Evolutionary conservation across 2,329 filamentous ascomycete species (phyloP), one percentile per base, ranked within the genome.

Genomic region (Diaporthe eres): DNA sequence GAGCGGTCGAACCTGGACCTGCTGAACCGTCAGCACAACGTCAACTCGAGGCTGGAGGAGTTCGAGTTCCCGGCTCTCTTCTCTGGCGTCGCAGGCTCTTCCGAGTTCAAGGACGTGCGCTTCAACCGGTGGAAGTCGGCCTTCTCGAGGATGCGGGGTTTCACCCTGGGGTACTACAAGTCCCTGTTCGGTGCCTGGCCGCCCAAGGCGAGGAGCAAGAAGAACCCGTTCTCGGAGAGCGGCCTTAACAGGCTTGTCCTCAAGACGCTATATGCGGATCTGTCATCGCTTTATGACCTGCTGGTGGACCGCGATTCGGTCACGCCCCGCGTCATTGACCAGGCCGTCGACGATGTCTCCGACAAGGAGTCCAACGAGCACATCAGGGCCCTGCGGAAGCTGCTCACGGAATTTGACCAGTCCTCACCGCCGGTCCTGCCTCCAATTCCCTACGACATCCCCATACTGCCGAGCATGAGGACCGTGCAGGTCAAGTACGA

Each of bases 51-150:
- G 58, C 87, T 98, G n/a, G 92, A 94, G 75, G 92, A 95, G 77
- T 98, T 98, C 79, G 95, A 98, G 44, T 98, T 98, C 80, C 95
- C 96, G 0, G 94, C 94, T 0, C 87, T 98, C 7, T 98, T 98
- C 82, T 91, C 95, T 0, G 97, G 97, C 47, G 92, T 95, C 78
- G 96, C 95, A 81, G 95, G 93, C 83, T 98, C 95, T 4, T 96
- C 93, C 15, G 95, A 94, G 0, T 92, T 94, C 78, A 96, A 93
- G 82, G 86, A 91, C 25, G 91, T 98, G 58, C 92, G 93, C 31
- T 98, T 97, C 87, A 95, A 95, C 83, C 89, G 90, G 39, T 98
- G 97, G 96, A 94, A 91, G 80, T 87, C 88, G 25, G 90, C 92
- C 2, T 98, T 96, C 82, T 85, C 90, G 76, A 91, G 90, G 74